Base-by-base conservation (phyloP, 805 yeast species). In the Barnettozyma pratensis region DNA sequence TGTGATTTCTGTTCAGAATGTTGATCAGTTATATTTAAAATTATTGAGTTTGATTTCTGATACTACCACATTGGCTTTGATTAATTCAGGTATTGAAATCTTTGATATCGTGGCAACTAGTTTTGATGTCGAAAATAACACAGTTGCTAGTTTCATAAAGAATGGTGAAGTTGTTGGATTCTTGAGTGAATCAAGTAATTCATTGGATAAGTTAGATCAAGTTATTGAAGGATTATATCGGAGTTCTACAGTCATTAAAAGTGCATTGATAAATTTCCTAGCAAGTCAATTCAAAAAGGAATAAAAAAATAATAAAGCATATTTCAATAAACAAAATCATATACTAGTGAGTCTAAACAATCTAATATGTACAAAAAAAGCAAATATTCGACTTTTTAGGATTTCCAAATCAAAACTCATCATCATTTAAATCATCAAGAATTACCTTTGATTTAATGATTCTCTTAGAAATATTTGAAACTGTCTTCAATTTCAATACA, bases 1-100 rank as follows among this genome's bases (percentile, higher is more conserved):
- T 37, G 70, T 92, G 7, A 74, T 91, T 30, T 72, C 83, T 7
- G 55, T 66, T 2, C 58, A 57, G 30, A 48, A 56, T n/a, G 61
- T 70, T 4, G 72, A 71, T 37, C 51, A 51, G 32, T 51, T 61
- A 14, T 41, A 52, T 25, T 65, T 64, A 46, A 64, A 64, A 45
- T 62, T 66, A 39, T 66, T 65, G 36, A 64, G 61, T 37, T 63
- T 76, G 30, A 66, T 75, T 30, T 69, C 76, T 37, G 66, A 69
- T 32, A 62, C 67, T 37, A 75, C 87, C 0, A 79, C 86, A 4
- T 62, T 89, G 44, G 96, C 97, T 0, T 65, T 94, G 48, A 81
- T 87, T 0, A 94, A 94, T 65, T 84, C 97, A 0, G 90, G 90
- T 7, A 81, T 92, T 29, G 95, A 91, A 57, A 63, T 89, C 30